A percentile compares a stretch with the other conserved stretches of the same genome.
Conservation (phyloP, 2,329 filamentous ascomycete species). For the Remersonia thermophila region DNA sequence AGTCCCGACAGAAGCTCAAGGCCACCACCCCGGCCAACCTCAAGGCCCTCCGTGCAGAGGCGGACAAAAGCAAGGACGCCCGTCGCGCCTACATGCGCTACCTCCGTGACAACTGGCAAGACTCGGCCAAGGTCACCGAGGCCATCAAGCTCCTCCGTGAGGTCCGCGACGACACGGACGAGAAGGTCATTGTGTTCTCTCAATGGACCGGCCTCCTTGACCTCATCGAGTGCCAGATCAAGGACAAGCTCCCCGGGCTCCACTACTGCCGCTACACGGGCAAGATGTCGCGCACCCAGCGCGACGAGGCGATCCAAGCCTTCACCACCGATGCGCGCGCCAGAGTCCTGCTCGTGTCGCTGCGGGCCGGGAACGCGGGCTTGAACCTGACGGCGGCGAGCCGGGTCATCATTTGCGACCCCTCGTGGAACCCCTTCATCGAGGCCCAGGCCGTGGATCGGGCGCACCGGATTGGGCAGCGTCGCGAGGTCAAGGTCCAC, state of each 20-base stretch:
- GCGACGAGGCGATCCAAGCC: conserved; percentile 53
- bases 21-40: conserved; percentile 26
- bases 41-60: conserved; percentile 49
- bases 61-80: conserved; percentile 48
- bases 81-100: conserved; percentile 58
- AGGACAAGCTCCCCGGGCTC: conserved; percentile 33
- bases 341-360: conserved; percentile 63
- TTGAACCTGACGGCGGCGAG: conserved; percentile 75
- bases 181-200: conserved; percentile 74
- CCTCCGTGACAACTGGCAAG: conserved; percentile 55
- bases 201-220: conserved; percentile 73
- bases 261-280: conserved; percentile 64
- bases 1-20: conserved; percentile 24
- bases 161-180: conserved; percentile 34
- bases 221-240: conserved; percentile 60
- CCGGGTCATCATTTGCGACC: conserved; percentile 81
- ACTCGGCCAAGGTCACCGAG: conserved; percentile 64
- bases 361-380: conserved; percentile 74
- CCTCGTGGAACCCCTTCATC: conserved; percentile 89
- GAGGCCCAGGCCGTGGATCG: conserved; percentile 89
- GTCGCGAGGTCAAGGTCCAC: conserved; percentile 62
- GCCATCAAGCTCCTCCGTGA: conserved; percentile 50
- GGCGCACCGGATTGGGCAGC: conserved; percentile 77
- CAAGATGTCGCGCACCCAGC: conserved; percentile 53
- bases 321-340: conserved; percentile 48